Base-by-base conservation (phyloP, 306 rosid species). In the Dalbergia cochinchinensis region DNA sequence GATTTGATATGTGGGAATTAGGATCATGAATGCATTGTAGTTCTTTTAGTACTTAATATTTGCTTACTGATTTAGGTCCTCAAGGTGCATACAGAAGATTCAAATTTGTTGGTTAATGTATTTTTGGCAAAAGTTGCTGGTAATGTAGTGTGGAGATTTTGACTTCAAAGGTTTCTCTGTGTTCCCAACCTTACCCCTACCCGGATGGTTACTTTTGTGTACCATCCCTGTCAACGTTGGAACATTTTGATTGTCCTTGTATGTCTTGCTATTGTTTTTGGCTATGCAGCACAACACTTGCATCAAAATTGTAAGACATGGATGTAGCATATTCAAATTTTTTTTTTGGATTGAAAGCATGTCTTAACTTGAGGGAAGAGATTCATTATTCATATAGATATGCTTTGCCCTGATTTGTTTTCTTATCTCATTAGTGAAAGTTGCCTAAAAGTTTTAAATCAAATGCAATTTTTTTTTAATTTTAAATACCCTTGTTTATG, bases 171-270 rank as follows among this genome's bases (percentile, higher is more conserved):
- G 16, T 82, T 84, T 69, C 85, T 78, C 78, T 67, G 5, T 33
- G 8, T 19, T 20, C 14, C 73, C 85, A 80, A 75, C 84, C 78
- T 76, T 68, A 63, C 85, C 86, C 78, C 54, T 53, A 75, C 22
- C 76, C 34, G 55, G 88, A 75, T 60, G 82, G 57, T 80, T 33
- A 10, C 47, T 54, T 61, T 34, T 70, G 47, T 54, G 61, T 77
- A 82, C 66, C 41, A 65, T 79, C 83, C 86, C 82, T 85, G 87
- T 85, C 85, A 73, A 80, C 88, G 86, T 81, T 81, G 83, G 86
- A n/a, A 85, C 54, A 81, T 65, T 35, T 18, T 33, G n/a, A 19
- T 44, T 19, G 14, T 26, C 34, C 26, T 26, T 48, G 20, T 13
- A 22, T 55, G 10, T 57, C 57, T 75, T 19, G 19, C 22, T 16